These are phyloP conservation scores for Myxozyma geophila DNA, from an alignment of 805 yeast genomes.

Conservation along the genomic window DNA sequence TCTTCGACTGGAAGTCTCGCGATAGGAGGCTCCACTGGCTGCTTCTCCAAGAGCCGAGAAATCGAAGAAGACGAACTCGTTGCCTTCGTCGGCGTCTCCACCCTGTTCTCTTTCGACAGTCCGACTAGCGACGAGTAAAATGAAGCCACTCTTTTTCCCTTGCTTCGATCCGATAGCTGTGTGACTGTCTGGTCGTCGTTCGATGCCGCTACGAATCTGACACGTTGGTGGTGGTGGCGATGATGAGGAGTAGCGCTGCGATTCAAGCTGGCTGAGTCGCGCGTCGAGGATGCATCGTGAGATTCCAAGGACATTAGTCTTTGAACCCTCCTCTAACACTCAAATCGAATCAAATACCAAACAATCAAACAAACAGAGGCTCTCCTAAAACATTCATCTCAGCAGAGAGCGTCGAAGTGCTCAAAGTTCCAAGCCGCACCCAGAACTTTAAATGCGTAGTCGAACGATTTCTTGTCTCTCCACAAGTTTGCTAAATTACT, in stretches of 20 bases:
- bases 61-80: conserved; percentile 17
- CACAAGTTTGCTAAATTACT: neutral
- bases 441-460: neutral
- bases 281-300: neutral
- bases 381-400: too few relatives aligned
- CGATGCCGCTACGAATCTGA: conserved; percentile 24
- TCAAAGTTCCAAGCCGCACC: too few relatives aligned
- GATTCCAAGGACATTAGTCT: neutral
- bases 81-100: neutral
- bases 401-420: too few relatives aligned
- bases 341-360: neutral
- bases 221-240: conserved; percentile 28
- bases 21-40: conserved; percentile 27
- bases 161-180: neutral
- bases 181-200: conserved; percentile 5
- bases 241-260: conserved; percentile 11
- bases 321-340: neutral
- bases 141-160: conserved; percentile 5
- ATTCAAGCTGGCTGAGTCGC: neutral
- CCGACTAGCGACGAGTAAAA: conserved; percentile 30
- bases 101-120: neutral
- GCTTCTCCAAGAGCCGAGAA: conserved; percentile 20
- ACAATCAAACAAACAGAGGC: too few relatives aligned
- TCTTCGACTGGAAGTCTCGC: conserved; percentile 26
- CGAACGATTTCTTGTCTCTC: neutral